These are phyloP conservation scores for Danielia oregonensis DNA, from an alignment of 805 yeast species.

Conservation along the genomic window DNA sequence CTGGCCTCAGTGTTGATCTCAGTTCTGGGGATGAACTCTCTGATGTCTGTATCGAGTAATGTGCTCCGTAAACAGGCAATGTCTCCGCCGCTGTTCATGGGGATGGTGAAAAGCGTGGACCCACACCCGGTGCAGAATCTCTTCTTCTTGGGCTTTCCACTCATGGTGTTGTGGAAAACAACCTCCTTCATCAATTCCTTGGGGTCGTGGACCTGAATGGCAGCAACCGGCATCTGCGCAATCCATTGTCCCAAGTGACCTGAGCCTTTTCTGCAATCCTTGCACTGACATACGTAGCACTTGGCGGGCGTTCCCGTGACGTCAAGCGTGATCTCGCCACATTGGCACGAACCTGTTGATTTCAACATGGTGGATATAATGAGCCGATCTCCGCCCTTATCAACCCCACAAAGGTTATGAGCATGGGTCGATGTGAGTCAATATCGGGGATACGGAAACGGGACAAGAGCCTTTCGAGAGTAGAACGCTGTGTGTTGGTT, in stretches of 20 bases:
- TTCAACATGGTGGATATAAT: no score
- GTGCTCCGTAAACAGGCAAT: neutral
- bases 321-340: neutral
- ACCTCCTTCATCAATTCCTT: neutral
- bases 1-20: no score
- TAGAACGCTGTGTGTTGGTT: no score
- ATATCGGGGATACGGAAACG: no score
- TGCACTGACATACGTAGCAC: neutral
- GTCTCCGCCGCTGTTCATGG: neutral
- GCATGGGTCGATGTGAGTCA: no score
- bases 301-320: neutral
- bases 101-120: constrained; percentile 1
- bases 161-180: neutral
- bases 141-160: constrained; percentile 1
- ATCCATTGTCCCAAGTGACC: constrained; percentile 1
- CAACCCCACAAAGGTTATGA: no score
- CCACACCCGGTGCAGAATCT: constrained; percentile 1
- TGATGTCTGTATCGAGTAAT: neutral
- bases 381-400: no score
- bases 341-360: neutral
- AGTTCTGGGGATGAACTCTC: neutral
- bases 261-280: constrained; percentile 1
- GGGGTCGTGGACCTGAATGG: neutral
- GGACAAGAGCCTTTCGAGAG: no score
- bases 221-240: neutral